Conservation (phyloP, 2,329 filamentous ascomycete species). For the Nigrospora oryzae region DNA sequence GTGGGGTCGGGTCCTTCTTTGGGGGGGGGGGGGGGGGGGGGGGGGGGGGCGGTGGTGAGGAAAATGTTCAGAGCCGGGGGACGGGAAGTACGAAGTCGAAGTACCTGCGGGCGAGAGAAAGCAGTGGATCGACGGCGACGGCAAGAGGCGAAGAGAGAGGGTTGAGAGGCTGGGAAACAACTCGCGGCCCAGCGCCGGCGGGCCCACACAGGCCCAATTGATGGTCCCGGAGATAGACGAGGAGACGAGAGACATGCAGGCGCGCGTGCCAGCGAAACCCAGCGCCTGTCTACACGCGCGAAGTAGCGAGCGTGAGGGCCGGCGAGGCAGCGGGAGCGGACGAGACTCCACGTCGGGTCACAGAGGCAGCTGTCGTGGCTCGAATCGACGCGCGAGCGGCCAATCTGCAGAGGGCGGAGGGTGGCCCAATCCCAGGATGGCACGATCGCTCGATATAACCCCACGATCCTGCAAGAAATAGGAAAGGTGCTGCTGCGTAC, state of each 20-base stretch:
- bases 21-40: not conserved
- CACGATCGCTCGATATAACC: conserved; percentile 16
- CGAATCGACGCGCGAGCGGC: conserved; percentile 23
- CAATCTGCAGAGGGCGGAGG: conserved; percentile 24
- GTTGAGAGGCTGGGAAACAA: conserved; percentile 3
- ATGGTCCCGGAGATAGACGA: not conserved
- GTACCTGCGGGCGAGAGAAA: not conserved
- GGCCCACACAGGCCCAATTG: conserved; percentile 5
- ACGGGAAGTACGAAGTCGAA: not conserved
- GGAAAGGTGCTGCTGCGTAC: not conserved
- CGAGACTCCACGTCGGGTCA: conserved; percentile 19
- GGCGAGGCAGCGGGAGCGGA: not conserved
- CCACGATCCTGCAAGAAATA: conserved; percentile 10
- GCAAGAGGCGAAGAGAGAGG: not conserved
- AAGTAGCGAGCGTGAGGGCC: not conserved
- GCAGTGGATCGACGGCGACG: conserved; percentile 4
- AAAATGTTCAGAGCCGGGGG: not conserved
- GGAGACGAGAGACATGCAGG: not conserved
- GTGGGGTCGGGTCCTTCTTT: too few relatives aligned
- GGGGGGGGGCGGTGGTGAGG: not conserved
- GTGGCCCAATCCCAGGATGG: conserved; percentile 20
- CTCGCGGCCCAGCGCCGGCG: not conserved
- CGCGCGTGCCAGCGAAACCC: not conserved
- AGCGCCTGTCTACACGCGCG: not conserved
- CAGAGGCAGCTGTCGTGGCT: conserved; percentile 25